A percentile compares a stretch with the other conserved stretches of the same genome.
Conservation (phyloP, 208 protist genomes). For the Trypanosomatidae sp. region DNA sequence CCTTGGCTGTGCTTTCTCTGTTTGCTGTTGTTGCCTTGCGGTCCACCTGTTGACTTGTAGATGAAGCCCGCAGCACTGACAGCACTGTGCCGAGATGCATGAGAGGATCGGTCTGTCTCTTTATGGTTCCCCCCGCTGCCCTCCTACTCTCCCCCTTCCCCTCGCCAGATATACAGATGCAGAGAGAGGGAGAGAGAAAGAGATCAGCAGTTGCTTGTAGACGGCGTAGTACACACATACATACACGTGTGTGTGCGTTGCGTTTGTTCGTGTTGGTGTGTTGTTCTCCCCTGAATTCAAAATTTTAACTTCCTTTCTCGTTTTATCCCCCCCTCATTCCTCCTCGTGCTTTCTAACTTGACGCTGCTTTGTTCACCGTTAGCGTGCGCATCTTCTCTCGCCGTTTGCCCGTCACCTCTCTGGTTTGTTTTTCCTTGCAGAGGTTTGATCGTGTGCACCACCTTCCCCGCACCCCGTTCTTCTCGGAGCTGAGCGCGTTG, state of each 20-base stretch:
- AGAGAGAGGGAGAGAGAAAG: neutral
- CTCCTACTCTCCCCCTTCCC: neutral
- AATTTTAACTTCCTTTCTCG: neutral
- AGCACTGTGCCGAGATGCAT: no score
- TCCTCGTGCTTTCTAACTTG: neutral
- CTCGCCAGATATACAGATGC: neutral
- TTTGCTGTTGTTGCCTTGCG: no score
- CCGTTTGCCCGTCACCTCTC: neutral
- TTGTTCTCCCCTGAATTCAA: conserved; percentile 2
- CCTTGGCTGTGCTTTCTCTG: neutral
- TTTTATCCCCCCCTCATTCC: neutral
- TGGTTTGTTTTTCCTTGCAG: neutral
- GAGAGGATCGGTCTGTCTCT: no score
- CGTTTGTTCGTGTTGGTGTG: conserved; percentile 2
- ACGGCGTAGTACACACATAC: neutral
- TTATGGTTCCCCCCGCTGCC: neutral
- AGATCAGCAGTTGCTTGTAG: neutral
- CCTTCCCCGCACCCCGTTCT: neutral
- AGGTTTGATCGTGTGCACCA: neutral
- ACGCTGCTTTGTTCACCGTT: neutral
- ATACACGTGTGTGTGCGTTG: neutral
- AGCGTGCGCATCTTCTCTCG: neutral
- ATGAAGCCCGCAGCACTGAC: no score
- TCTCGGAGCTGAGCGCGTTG: neutral
- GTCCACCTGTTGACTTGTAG: no score